These are phyloP conservation scores for Rhodamnia rubescens DNA, from an alignment of 345 rosid species.

Conservation along the genomic window DNA sequence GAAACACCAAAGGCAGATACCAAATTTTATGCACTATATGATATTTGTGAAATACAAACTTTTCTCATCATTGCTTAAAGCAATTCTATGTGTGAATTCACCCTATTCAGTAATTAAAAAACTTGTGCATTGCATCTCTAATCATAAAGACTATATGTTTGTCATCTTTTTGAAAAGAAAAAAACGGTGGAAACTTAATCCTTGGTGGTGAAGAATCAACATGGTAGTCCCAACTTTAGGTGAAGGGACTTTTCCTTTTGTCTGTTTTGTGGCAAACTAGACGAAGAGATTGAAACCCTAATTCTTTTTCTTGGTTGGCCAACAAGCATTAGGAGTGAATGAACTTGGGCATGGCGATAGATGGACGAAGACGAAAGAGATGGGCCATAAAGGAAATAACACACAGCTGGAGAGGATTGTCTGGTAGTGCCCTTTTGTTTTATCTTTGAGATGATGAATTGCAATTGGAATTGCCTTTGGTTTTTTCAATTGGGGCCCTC, in stretches of 20 bases:
- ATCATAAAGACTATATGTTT: background rate
- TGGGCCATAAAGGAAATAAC: background rate
- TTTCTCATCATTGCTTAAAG: background rate
- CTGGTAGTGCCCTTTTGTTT: background rate
- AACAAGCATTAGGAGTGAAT: background rate
- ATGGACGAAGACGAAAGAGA: background rate
- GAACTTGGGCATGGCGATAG: background rate
- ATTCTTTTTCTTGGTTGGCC: background rate
- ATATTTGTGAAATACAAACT: background rate
- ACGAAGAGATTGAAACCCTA: background rate
- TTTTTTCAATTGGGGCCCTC: background rate
- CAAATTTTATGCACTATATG: background rate
- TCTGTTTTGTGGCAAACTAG: background rate
- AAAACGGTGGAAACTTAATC: background rate
- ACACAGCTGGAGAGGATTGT: conserved; percentile 30
- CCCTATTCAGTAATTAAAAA: background rate
- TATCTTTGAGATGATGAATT: background rate
- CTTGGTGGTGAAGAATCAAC: background rate
- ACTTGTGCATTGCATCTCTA: background rate
- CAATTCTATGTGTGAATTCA: background rate
- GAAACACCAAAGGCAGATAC: background rate
- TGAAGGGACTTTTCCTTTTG: background rate
- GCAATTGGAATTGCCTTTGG: background rate
- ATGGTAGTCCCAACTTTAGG: background rate
- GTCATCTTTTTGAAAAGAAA: background rate